Base-by-base conservation (phyloP, 176 grass and related monocot genomes). In the Elaeis guineensis region DNA sequence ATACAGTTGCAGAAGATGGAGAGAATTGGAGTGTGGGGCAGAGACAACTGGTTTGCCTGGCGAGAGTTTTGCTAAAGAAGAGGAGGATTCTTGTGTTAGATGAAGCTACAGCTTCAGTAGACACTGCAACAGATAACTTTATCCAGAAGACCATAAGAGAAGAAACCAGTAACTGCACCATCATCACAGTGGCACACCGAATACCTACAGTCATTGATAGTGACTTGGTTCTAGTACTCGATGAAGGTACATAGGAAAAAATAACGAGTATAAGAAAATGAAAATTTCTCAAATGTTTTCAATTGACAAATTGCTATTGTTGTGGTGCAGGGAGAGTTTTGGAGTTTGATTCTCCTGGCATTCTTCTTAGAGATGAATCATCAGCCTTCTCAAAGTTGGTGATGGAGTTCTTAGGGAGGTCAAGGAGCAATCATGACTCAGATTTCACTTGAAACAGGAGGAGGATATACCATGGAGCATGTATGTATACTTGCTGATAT, bases 21-120 rank as follows among this genome's bases (percentile, higher is more conserved):
- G 77, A 79, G 51, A 89, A 95, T 52, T 95, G 82, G 90, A 95
- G 90, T 62, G 79, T 78, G 12, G 90, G 90, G 16, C 90, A 89
- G 57, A 89, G 90, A 64, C 90, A 95, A 57, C 85, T 95, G 56
- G 77, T 95, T 17, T 95, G 85, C 69, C 65, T 95, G 67, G 82
- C 90, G 49, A 89, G 90, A 35, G 85, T 80, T 32, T 54, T 95
- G 59, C 70, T 89, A 25, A 82, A 89, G 85, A 86, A 78, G 65
- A 89, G 74, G 64, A 95, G 85, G 66, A 89, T 89, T 70, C 77
- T 95, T 57, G 82, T 95, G 70, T 79, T 95, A 51, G 90, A 95
- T 71, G 90, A 95, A 85, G 90, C 90, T 61, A 95, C 90, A 26
- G 82, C 90, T 64, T 95, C 90, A 17, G 85, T 95, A 17, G 90